These are phyloP conservation scores for Paramarasmius palmivorus DNA, from an alignment of 1,284 basidiomycete genomes.

Conservation along the genomic window DNA sequence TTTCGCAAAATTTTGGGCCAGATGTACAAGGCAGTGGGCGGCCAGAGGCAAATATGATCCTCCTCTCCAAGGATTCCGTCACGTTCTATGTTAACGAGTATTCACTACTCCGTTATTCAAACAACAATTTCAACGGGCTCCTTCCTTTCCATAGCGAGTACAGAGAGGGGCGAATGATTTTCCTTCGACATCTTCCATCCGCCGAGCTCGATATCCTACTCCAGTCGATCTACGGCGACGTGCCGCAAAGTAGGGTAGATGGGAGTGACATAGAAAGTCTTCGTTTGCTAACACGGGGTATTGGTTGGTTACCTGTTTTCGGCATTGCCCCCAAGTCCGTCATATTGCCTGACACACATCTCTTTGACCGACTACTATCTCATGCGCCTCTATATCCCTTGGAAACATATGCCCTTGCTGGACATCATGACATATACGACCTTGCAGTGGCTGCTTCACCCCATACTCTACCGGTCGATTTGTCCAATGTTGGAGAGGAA, in stretches of 20 bases:
- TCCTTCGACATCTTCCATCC: not conserved
- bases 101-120: not conserved
- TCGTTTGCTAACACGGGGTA: conserved; percentile 27
- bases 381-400: conserved; percentile 39
- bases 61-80: conserved; percentile 2
- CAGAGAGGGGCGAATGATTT: not conserved
- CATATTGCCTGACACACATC: conserved; percentile 6
- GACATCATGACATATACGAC: conserved; percentile 33
- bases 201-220: conserved; percentile 4
- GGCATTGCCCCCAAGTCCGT: conserved; percentile 25
- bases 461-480: conserved; percentile 38
- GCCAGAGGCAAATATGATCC: not conserved
- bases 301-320: conserved; percentile 34
- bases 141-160: not conserved
- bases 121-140: conserved; percentile 3
- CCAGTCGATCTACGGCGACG: not conserved
- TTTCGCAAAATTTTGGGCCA: too few relatives aligned
- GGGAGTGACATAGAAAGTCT: conserved; percentile 10
- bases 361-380: conserved; percentile 36
- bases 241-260: not conserved
- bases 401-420: conserved; percentile 44
- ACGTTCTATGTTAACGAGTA: conserved; percentile 4
- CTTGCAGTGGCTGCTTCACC: conserved; percentile 41
- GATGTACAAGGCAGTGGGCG: not conserved
- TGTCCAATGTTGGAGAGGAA: conserved; percentile 40